Base-by-base conservation (phyloP, 106 monocot species). In the Allium fistulosum region DNA sequence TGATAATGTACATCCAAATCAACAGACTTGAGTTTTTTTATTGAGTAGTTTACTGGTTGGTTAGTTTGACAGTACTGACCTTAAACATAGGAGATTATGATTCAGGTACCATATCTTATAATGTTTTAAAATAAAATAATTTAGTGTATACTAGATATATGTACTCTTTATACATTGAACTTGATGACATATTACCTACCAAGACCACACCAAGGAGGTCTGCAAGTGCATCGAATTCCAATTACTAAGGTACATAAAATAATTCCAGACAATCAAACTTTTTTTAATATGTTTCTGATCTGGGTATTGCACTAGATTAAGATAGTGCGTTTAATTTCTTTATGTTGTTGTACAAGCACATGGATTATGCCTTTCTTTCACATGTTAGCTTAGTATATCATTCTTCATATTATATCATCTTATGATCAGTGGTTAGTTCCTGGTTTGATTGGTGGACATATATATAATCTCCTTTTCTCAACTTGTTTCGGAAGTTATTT, bases 121-220 rank as follows among this genome's bases (percentile, higher is more conserved):
- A 28, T 53, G 67, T 53, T 66, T 51, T 66, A 13, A 10, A 8
- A 67, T 28, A 49, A 26, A 26, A 27, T 51, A 49, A n/a, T 26
- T 52, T 16, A 11, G 7, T 53, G 52, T 67, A 7, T n/a, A n/a
- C 22, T 17, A 49, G 51, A 49, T 67, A 49, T 67, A 53, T 53
- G 14, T n/a, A 15, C 65, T 49, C 53, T 7, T 26, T 27, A 22
- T 67, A 53, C 67, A 67, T 53, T 67, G 67, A 67, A 67, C 53
- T 67, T 52, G 67, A 48, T 14, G 67, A 67, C 26, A 9, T 67
- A 27, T 50, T 15, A 67, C 51, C 67, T 53, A 53, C 67, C n/a
- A 53, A 14, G 12, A 17, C 7, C 10, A 53, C 11, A 1, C 51
- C 66, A 10, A 22, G 18, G 9, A 27, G 6, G 12, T 3, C 11